Percentiles rank a stretch among this genome's conserved stretches.
phyloP scores from a whole-genome alignment of 495 filamentous ascomycete genomes.

The Trichocladium uniseriatum region DNA sequence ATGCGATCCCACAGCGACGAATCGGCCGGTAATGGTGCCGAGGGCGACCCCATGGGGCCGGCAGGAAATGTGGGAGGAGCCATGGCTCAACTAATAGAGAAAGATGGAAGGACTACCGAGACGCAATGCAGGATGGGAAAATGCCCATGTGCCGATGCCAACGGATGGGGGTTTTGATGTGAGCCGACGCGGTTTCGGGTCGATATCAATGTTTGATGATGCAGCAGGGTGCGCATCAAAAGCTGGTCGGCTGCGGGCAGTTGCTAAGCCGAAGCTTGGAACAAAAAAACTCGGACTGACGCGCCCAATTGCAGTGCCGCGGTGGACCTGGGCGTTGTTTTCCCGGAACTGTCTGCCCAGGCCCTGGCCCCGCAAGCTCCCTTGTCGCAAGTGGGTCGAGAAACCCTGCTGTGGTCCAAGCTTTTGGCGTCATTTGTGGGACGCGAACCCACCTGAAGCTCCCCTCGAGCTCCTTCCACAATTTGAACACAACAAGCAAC shows the following conservation, averaged over 20 bases:
- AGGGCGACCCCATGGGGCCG: slow-evolving; percentile 29
- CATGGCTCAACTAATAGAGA: slow-evolving; percentile 27
- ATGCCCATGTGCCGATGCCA: neutral
- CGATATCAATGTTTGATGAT: slow-evolving; percentile 1
- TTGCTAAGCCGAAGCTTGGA: slow-evolving; percentile 11
- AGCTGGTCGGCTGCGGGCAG: slow-evolving; percentile 1
- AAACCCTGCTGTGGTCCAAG: neutral
- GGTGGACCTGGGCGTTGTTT: slow-evolving; percentile 6
- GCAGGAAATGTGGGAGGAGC: slow-evolving; percentile 29
- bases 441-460: no score
- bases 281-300: slow-evolving; percentile 9
- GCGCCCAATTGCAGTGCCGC: slow-evolving; percentile 11
- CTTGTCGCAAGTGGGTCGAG: neutral
- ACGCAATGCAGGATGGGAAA: neutral
- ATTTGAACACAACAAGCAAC: no score
- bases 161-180: neutral
- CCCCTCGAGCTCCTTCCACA: no score
- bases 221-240: slow-evolving; percentile 1
- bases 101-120: neutral
- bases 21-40: slow-evolving; percentile 33
- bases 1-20: slow-evolving; percentile 81
- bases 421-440: no score
- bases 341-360: slow-evolving; percentile 4
- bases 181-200: neutral
- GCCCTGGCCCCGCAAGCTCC: neutral